Base-by-base conservation (phyloP, 2,329 filamentous ascomycete genomes). In the Aspergillus neotritici region DNA sequence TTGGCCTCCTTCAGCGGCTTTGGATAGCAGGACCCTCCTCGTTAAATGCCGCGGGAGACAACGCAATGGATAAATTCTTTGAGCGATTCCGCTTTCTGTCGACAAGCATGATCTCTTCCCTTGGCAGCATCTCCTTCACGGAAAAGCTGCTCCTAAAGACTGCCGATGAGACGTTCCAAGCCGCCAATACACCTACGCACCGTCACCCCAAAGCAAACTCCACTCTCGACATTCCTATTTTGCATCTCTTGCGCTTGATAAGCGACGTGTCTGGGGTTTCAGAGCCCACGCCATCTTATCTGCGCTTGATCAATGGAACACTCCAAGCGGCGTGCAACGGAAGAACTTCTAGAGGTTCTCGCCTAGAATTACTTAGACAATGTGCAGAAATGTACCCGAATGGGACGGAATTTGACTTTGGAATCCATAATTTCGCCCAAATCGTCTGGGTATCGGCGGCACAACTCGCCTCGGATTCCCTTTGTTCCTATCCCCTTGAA, bases 1-100 rank as follows among this genome's bases (percentile, higher is more conserved):
- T 91, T 38, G 80, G 80, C 33, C 66, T 89, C 15, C 68, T 95
- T 5, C 77, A 80, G 37, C 79, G 76, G 17, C 64, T 90, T 2
- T 94, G 89, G 87, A 71, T 71, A 13, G 62, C 58, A 10, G 79
- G 79, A 3, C 73, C 71, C 3, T 52, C 58, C 10, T 64, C 62
- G 3, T 54, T 69, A 21, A 65, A 66, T 49, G 58, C 58, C 25
- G 37, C 48, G 46, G 38, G 51, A 9, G 51, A 59, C 12, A 31
- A 50, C n/a, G 53, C 44, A 9, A 46, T 60, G 25, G 65, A 68
- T 28, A 40, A 47, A 5, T 75, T 74, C 61, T 71, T 72, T 17
- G 65, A 71, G 16, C 71, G 72, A 28, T 76, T 78, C 49, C 63
- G 66, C 13, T 76, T 75, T 42, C 54, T 84, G 11, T 61, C 76